These are phyloP conservation scores for Tardiomyces depauwii DNA, from an alignment of 1,139 yeast species.

Conservation along the genomic window DNA sequence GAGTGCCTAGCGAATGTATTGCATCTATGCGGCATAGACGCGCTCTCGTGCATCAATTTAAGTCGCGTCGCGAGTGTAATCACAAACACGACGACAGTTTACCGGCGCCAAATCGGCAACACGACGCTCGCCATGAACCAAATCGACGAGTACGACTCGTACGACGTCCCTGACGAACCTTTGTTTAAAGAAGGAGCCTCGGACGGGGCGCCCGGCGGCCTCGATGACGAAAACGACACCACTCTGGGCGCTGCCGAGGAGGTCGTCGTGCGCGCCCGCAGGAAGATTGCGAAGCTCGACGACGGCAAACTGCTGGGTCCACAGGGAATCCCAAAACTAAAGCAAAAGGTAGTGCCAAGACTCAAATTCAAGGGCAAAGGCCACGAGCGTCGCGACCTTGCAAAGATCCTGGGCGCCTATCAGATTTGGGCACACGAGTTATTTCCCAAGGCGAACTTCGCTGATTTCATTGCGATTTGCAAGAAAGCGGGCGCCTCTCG, in stretches of 20 bases:
- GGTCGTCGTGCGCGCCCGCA: conserved; percentile 18
- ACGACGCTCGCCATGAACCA: background rate
- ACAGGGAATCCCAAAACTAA: conserved; percentile 25
- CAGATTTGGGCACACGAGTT: conserved; percentile 80
- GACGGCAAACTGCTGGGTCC: conserved; percentile 22
- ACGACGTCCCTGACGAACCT: conserved; percentile 1
- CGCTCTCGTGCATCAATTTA: too few species aligned
- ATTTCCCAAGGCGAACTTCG: conserved; percentile 67
- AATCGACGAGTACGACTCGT: conserved; percentile 1
- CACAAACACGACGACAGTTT: too few species aligned
- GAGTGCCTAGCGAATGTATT: too few species aligned
- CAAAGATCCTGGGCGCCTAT: conserved; percentile 48
- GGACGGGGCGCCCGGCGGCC: background rate
- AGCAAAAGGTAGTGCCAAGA: conserved; percentile 13
- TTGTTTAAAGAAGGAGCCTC: background rate
- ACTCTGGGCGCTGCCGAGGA: conserved; percentile 19
- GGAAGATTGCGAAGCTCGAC: conserved; percentile 25
- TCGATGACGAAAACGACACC: background rate
- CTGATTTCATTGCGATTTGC: conserved; percentile 38
- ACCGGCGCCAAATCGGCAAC: too few species aligned
- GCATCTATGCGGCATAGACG: too few species aligned
- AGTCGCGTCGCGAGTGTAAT: too few species aligned
- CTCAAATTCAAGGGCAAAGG: conserved; percentile 29
- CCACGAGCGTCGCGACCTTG: conserved; percentile 33
- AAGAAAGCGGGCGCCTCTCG: conserved; percentile 22